A percentile compares a stretch with the other conserved stretches of the same genome.
These are phyloP conservation scores for Aspergillus biplanus DNA, from an alignment of 495 filamentous ascomycete genomes.

Conservation along the genomic window DNA sequence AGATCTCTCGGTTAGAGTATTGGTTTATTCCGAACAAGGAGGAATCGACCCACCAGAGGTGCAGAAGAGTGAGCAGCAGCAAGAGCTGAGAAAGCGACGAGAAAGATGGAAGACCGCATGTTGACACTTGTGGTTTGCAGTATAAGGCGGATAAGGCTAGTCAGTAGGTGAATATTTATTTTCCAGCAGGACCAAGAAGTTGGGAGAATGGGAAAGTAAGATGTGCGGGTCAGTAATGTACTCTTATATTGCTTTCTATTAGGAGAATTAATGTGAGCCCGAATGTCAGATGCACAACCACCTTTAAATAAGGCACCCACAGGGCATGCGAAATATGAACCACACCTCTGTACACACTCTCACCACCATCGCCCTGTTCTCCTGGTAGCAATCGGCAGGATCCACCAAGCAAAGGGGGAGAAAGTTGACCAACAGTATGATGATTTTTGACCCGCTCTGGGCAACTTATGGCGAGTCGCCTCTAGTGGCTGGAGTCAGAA, in stretches of 20 bases:
- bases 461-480: slow-evolving; percentile 12
- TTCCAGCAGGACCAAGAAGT: not conserved
- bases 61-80: slow-evolving; percentile 37
- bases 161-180: slow-evolving; percentile 5
- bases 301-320: slow-evolving; percentile 25
- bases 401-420: slow-evolving; percentile 21
- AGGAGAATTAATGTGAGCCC: slow-evolving; percentile 13
- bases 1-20: not conserved
- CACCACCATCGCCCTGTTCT: slow-evolving; percentile 22
- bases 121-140: slow-evolving; percentile 25
- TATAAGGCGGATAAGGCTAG: slow-evolving; percentile 2
- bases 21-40: slow-evolving; percentile 5
- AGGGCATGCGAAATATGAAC: slow-evolving; percentile 15
- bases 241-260: slow-evolving; percentile 24
- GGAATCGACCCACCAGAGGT: slow-evolving; percentile 26
- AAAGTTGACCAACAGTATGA: slow-evolving; percentile 5
- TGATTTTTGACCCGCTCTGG: slow-evolving; percentile 8
- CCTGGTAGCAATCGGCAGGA: slow-evolving; percentile 23
- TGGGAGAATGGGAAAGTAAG: slow-evolving; percentile 12
- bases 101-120: slow-evolving; percentile 47
- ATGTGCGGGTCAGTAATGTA: slow-evolving; percentile 19
- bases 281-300: slow-evolving; percentile 26
- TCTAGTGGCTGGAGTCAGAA: slow-evolving; percentile 10
- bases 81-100: slow-evolving; percentile 47
- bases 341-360: not conserved